These are phyloP conservation scores for Trichosporon faecale DNA, from an alignment of 1,284 basidiomycete species.

Conservation along the genomic window DNA sequence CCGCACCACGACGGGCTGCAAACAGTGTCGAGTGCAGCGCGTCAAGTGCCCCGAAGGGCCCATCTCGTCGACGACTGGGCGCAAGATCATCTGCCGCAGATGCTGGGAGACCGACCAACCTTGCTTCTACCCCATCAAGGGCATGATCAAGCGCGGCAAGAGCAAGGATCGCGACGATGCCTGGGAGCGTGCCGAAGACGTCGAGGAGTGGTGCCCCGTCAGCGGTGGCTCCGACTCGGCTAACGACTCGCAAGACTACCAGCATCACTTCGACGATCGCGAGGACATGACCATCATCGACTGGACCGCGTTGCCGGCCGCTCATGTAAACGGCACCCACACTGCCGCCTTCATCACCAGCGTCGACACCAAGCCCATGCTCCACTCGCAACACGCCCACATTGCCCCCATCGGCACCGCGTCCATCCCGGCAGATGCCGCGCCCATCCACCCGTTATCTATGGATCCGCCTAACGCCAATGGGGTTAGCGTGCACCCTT, in stretches of 20 bases:
- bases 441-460: not conserved
- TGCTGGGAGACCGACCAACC: conserved; percentile 25
- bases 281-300: conserved; percentile 4
- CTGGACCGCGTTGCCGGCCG: not conserved
- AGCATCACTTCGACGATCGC: conserved; percentile 3
- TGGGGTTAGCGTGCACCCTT: not conserved
- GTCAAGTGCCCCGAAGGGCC: conserved; percentile 28
- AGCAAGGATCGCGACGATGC: conserved; percentile 13
- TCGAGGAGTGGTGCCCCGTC: conserved; percentile 17
- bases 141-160: conserved; percentile 16
- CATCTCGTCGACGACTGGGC: conserved; percentile 3
- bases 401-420: not conserved
- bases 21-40: conserved; percentile 21
- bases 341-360: not conserved
- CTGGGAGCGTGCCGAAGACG: conserved; percentile 20
- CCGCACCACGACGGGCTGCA: conserved; percentile 25
- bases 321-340: not conserved
- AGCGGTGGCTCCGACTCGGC: conserved; percentile 8
- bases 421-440: not conserved
- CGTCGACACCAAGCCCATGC: conserved; percentile 5
- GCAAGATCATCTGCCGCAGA: conserved; percentile 24
- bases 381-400: not conserved
- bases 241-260: not conserved
- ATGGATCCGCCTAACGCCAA: not conserved
- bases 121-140: conserved; percentile 27